Percentiles rank a stretch among this genome's conserved stretches.
Evolutionary conservation across 1,284 basidiomycete species (phyloP).

Genomic region (Moesziomyces globuligerus): DNA sequence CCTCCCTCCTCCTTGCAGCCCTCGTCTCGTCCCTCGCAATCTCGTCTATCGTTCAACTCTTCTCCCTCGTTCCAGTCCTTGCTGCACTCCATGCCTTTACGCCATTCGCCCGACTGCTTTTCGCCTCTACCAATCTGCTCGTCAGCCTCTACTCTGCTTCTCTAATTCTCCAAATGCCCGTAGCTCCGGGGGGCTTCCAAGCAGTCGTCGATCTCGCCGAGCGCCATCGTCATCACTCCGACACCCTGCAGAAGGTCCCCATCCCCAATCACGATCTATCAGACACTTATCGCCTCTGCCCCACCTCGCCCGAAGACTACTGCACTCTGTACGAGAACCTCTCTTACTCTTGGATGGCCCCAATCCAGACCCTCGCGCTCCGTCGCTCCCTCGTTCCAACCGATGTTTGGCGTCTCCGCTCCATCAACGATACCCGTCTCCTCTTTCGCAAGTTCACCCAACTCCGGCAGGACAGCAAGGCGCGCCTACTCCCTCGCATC

Average conservation of each 20-base stretch:
- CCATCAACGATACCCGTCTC: slow-evolving; percentile 52
- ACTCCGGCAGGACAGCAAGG: neutral
- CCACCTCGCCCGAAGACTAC: slow-evolving; percentile 59
- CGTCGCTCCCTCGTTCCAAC: slow-evolving; percentile 42
- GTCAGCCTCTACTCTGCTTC: slow-evolving; percentile 18
- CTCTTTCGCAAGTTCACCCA: slow-evolving; percentile 38
- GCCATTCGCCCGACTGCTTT: neutral
- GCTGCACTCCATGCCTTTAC: neutral
- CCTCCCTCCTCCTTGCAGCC: slow-evolving; percentile 14
- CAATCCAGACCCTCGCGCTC: slow-evolving; percentile 48
- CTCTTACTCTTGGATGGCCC: slow-evolving; percentile 57
- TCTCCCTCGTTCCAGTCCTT: slow-evolving; percentile 18
- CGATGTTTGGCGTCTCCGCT: slow-evolving; percentile 53
- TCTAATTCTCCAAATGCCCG: slow-evolving; percentile 44
- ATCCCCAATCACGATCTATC: slow-evolving; percentile 16
- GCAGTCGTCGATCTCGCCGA: slow-evolving; percentile 41
- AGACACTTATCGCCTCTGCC: slow-evolving; percentile 45
- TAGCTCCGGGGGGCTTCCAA: slow-evolving; percentile 48
- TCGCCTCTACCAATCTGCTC: slow-evolving; percentile 17
- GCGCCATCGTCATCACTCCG: slow-evolving; percentile 20
- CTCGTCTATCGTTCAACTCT: slow-evolving; percentile 10
- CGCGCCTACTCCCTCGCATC: slow-evolving; percentile 32
- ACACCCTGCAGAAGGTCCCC: neutral
- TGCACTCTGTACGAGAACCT: slow-evolving; percentile 43
- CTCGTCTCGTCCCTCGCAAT: slow-evolving; percentile 18